These are phyloP conservation scores for Aspergillus calidoustus DNA, from an alignment of 2,329 filamentous ascomycete species.

Conservation along the genomic window DNA sequence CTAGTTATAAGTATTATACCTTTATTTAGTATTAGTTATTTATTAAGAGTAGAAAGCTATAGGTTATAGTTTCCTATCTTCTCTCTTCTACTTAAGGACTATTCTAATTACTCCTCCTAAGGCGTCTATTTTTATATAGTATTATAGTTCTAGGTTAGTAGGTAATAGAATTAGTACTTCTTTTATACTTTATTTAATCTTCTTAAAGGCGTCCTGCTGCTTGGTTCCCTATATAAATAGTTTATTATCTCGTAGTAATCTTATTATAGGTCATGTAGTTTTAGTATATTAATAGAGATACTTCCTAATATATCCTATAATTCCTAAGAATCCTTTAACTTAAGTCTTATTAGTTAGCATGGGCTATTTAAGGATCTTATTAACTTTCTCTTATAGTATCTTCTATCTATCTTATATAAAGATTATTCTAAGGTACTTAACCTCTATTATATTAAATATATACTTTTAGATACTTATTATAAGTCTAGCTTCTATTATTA, in stretches of 20 bases:
- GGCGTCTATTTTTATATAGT: conserved; percentile 1
- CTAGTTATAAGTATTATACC: conserved; percentile 6
- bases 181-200: not conserved
- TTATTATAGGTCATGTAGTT: not conserved
- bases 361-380: not conserved
- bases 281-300: not conserved
- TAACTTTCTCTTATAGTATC: not conserved
- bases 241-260: not conserved
- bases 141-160: not conserved
- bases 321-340: conserved; percentile 2
- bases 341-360: not conserved
- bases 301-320: conserved; percentile 3
- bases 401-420: not conserved
- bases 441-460: not conserved
- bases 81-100: conserved; percentile 2
- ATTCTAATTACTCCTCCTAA: not conserved
- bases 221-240: not conserved
- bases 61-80: not conserved
- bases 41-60: not conserved
- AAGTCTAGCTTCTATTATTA: not conserved
- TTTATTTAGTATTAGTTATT: conserved; percentile 5
- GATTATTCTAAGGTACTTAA: not conserved
- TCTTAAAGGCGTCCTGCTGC: not conserved
- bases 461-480: conserved; percentile 1
- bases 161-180: not conserved